Conservation (phyloP, 768 basidiomycete genomes). For the Lactarius tabidus region DNA sequence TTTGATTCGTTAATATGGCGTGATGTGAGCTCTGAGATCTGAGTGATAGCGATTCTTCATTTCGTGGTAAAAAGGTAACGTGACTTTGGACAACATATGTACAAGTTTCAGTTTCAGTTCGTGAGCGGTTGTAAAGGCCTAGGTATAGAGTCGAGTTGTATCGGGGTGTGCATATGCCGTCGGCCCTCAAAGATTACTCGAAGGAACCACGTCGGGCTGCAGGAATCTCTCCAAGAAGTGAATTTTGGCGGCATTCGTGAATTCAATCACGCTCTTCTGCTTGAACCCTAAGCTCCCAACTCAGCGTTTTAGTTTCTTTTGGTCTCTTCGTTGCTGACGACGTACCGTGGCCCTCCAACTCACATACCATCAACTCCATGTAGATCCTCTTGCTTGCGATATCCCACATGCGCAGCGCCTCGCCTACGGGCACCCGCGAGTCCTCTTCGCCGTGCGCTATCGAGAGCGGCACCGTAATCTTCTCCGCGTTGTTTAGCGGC, state of each 20-base stretch:
- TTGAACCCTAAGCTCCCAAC: conserved; percentile 34
- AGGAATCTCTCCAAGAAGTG: conserved; percentile 38
- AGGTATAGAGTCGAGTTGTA: background rate
- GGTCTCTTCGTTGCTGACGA: background rate
- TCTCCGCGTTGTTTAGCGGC: conserved; percentile 37
- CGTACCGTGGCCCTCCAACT: conserved; percentile 43
- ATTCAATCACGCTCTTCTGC: conserved; percentile 44
- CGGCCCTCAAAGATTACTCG: background rate
- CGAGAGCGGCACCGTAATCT: conserved; percentile 36
- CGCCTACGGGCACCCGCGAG: conserved; percentile 38
- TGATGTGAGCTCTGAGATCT: background rate
- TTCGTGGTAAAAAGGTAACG: background rate
- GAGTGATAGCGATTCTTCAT: background rate
- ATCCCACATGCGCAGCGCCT: conserved; percentile 38
- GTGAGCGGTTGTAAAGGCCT: too few relatives aligned
- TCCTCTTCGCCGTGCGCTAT: conserved; percentile 44
- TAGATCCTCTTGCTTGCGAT: conserved; percentile 32
- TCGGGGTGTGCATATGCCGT: background rate
- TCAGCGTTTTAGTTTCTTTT: background rate
- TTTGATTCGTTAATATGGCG: background rate
- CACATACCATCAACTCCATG: conserved; percentile 39
- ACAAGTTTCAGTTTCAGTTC: background rate
- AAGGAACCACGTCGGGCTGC: conserved; percentile 22
- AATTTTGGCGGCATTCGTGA: conserved; percentile 38
- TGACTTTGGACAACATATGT: background rate